Evolutionary conservation across 2,329 filamentous ascomycete species (phyloP), one percentile per base, ranked within the genome.

Genomic region (Beauveria rudraprayagi): DNA sequence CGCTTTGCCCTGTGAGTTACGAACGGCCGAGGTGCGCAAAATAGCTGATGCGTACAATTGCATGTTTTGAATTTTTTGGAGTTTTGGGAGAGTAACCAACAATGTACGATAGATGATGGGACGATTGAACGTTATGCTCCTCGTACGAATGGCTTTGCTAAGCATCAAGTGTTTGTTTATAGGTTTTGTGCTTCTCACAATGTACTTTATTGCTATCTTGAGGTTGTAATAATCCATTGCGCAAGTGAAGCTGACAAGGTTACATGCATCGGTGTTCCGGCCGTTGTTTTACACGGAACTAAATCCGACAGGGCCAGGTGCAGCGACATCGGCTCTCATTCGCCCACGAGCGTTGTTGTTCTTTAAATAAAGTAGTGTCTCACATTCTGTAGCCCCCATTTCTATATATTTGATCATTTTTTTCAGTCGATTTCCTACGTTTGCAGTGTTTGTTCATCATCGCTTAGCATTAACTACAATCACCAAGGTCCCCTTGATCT

Each of bases 111-210:
- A 53, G n/a, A 44, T 11, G n/a, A 44, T 11, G 44, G 34, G 40
- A 57, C 46, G 56, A 51, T 30, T 19, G 24, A 52, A 60, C 30
- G 48, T 43, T 54, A 30, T 58, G 56, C 55, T 51, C 22, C 30
- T 48, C 28, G 28, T 41, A 14, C 22, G 19, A 54, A 41, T 54
- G 43, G 41, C 52, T 55, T 55, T 55, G 41, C 58, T 61, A 54
- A 44, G 55, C 55, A 55, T 26, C 11, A 16, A 26, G 5, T 30
- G 28, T 44, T 17, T 48, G 28, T 48, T 44, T 6, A 41, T 22
- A 43, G 17, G 17, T 28, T 50, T 43, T 10, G 43, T 30, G 9
- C 30, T 17, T 3, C 34, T 43, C 34, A 30, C 1, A 58, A 24
- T 51, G 5, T 43, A 41, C 7, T 19, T 16, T 51, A 51, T 51